Evolutionary conservation across 2,329 filamentous ascomycete genomes (phyloP), one percentile per base, ranked within the genome.

Genomic region (Epichloe glyceriae): DNA sequence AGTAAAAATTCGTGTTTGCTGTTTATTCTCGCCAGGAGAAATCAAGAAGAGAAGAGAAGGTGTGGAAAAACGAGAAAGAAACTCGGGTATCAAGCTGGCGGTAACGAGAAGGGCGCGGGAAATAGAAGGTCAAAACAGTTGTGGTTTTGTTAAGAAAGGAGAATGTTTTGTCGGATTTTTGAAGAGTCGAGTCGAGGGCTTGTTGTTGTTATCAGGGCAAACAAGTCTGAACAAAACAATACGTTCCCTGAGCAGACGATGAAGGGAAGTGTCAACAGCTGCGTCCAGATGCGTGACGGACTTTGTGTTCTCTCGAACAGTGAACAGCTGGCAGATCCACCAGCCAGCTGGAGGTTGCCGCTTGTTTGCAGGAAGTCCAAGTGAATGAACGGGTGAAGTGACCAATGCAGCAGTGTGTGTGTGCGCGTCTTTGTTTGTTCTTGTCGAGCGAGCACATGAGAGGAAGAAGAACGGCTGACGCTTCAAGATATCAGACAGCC

Each of bases 271-370:
- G 17, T 51, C 46, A 51, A 44, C 45, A 50, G 48, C 41, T 38
- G 48, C 12, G 17, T 11, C 8, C 47, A 49, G 40, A 15, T 42
- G 47, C 7, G 26, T 30, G 39, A 17, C 1, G 17, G 47, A 22
- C 17, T 35, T 22, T 47, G 47, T 35, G 35, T 35, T 17, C 8
- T 26, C 11, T 20, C 26, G 42, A 41, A 46, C 47, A 50, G 47
- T 41, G 42, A 41, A 46, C 47, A 50, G 47, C 34, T 52, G 51
- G n/a, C 51, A 47, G 47, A 50, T 52, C 19, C 42, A 47, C 51
- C 47, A 30, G 43, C 42, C 51, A 52, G 51, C 47, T 50, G 51
- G 43, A 35, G 22, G 49, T 7, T 20, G 35, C 43, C 37, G 35
- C 34, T 30, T 30, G 26, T 50, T 30, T 46, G 49, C 35, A 6